phyloP scores from a whole-genome alignment of 768 basidiomycete genomes.

The Tricholoma saponaceum region DNA sequence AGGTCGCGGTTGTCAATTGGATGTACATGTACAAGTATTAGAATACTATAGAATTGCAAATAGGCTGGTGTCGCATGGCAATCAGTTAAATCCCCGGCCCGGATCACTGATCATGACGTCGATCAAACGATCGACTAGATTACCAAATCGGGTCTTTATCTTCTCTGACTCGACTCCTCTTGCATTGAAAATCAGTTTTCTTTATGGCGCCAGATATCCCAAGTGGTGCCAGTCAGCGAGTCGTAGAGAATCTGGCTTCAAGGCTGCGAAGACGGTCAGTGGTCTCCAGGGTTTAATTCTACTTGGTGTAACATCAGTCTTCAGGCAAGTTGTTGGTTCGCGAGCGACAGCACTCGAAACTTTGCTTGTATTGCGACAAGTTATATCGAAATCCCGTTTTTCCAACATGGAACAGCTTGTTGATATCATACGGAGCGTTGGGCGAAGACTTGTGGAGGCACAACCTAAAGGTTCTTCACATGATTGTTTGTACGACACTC shows the following conservation, averaged over 20 bases:
- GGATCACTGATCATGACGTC: background rate
- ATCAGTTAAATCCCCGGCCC: background rate
- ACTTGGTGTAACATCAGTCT: background rate
- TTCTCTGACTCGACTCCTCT: slow-evolving; percentile 4
- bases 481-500: background rate
- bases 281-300: background rate
- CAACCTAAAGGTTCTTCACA: slow-evolving; percentile 82
- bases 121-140: background rate
- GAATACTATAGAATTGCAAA: background rate
- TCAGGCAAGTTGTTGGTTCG: slow-evolving; percentile 89
- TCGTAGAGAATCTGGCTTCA: slow-evolving; percentile 66
- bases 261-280: slow-evolving; percentile 71
- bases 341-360: slow-evolving; percentile 88
- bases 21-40: background rate
- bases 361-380: slow-evolving; percentile 80
- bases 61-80: too few relatives aligned
- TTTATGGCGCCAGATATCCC: slow-evolving; percentile 41
- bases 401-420: slow-evolving; percentile 84
- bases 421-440: slow-evolving; percentile 72
- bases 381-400: slow-evolving; percentile 84
- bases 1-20: background rate
- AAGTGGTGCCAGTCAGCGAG: slow-evolving; percentile 41
- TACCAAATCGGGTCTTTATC: background rate
- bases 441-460: slow-evolving; percentile 78
- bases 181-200: background rate